phyloP scores from a whole-genome alignment of 441 rosid species.

The Gossypium davidsonii region DNA sequence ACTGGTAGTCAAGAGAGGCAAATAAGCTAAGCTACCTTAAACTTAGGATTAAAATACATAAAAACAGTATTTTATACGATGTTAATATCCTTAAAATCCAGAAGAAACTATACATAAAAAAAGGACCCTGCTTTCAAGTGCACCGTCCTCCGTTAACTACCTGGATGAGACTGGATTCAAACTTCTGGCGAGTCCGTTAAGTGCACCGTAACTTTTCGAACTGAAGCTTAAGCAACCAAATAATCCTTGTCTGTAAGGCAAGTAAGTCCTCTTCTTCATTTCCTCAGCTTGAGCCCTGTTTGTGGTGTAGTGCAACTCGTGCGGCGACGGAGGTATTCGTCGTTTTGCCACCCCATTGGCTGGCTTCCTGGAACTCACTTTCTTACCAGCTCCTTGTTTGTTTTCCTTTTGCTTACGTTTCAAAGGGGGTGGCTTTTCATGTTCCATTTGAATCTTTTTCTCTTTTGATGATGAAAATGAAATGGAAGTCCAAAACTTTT shows the following conservation, averaged over 20 bases:
- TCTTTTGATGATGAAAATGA: slow-evolving; percentile 29
- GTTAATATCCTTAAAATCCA: neutral
- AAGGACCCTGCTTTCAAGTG: neutral
- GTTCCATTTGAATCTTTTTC: slow-evolving; percentile 10
- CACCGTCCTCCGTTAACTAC: slow-evolving; percentile 14
- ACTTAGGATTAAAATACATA: neutral
- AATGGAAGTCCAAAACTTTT: slow-evolving; percentile 29
- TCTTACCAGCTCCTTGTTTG: slow-evolving; percentile 8
- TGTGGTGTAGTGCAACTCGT: slow-evolving; percentile 37
- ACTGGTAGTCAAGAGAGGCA: neutral
- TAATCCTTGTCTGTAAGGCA: slow-evolving; percentile 45
- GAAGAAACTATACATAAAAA: slow-evolving; percentile 1
- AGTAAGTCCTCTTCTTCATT: slow-evolving; percentile 30
- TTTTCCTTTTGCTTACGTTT: slow-evolving; percentile 18
- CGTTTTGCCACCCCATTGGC: slow-evolving; percentile 21
- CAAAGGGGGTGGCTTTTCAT: neutral
- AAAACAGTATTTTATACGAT: neutral
- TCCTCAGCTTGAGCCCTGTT: slow-evolving; percentile 33
- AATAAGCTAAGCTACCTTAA: neutral
- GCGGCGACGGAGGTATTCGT: slow-evolving; percentile 30
- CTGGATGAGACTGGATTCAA: slow-evolving; percentile 44
- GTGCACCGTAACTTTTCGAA: slow-evolving; percentile 41
- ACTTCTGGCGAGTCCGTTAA: slow-evolving; percentile 40
- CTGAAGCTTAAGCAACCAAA: slow-evolving; percentile 51
- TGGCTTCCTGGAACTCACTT: slow-evolving; percentile 7